Evolutionary conservation across 805 yeast species (phyloP).

Genomic region (Kluyveromyces wickerhamii): DNA sequence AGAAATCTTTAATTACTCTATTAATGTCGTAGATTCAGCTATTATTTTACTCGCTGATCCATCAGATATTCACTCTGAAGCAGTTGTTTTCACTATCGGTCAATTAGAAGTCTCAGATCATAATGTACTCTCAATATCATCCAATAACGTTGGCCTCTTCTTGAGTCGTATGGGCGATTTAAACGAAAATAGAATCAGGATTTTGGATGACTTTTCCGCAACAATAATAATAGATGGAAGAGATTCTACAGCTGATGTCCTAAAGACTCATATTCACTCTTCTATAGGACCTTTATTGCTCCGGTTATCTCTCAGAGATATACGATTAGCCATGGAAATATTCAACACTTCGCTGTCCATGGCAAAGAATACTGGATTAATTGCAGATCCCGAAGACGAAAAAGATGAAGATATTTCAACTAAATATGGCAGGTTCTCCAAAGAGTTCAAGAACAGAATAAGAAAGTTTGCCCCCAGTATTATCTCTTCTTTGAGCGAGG

Average conservation of each 20-base stretch:
- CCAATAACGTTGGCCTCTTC: conserved; percentile 80
- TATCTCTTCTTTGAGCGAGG: conserved; percentile 29
- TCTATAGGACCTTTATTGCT: conserved; percentile 74
- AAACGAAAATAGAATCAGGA: conserved; percentile 55
- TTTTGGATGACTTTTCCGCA: conserved; percentile 83
- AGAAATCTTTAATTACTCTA: conserved; percentile 39
- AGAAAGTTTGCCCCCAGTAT: conserved; percentile 65
- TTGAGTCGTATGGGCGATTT: conserved; percentile 64
- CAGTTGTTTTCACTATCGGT: conserved; percentile 81
- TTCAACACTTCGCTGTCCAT: conserved; percentile 62
- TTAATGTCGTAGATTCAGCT: conserved; percentile 71
- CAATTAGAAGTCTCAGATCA: conserved; percentile 67
- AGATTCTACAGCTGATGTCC: conserved; percentile 50
- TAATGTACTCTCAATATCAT: conserved; percentile 55
- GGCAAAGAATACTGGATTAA: conserved; percentile 22
- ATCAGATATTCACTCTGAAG: conserved; percentile 60
- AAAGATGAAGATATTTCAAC: conserved; percentile 11
- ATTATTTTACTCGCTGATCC: conserved; percentile 78
- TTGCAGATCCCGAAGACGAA: conserved; percentile 11
- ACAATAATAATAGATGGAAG: conserved; percentile 66
- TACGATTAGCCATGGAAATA: conserved; percentile 67
- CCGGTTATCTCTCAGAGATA: conserved; percentile 81
- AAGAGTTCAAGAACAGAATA: conserved; percentile 53
- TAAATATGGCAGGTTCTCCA: conserved; percentile 41
- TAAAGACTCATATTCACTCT: conserved; percentile 56